Evolutionary conservation across 768 basidiomycete species (phyloP).

Genomic region (Hemileccinum rubropunctum): DNA sequence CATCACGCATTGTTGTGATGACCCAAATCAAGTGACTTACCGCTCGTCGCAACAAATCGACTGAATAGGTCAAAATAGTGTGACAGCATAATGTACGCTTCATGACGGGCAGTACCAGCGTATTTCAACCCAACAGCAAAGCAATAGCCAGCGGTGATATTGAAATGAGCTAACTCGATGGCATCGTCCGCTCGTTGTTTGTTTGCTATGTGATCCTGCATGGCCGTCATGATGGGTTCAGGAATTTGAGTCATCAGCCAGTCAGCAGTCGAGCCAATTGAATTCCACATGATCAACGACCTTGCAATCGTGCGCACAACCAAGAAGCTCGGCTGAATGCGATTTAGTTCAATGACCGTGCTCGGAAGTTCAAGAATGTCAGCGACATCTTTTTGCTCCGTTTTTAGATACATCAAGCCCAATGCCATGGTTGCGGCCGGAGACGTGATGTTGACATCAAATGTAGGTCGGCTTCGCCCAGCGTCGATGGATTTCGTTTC

Average conservation of each 20-base stretch:
- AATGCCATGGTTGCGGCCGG: slow-evolving; percentile 89
- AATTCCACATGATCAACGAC: slow-evolving; percentile 84
- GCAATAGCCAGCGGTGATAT: slow-evolving; percentile 88
- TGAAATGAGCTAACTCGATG: slow-evolving; percentile 86
- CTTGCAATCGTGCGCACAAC: slow-evolving; percentile 76
- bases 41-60: slow-evolving; percentile 61
- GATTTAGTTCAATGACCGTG: slow-evolving; percentile 74
- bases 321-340: slow-evolving; percentile 85
- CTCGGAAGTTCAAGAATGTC: slow-evolving; percentile 83
- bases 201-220: slow-evolving; percentile 50
- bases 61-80: slow-evolving; percentile 80
- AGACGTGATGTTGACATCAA: slow-evolving; percentile 89
- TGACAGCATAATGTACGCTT: slow-evolving; percentile 83
- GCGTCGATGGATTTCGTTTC: slow-evolving; percentile 45
- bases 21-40: slow-evolving; percentile 39
- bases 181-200: slow-evolving; percentile 57
- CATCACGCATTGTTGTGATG: slow-evolving; percentile 4
- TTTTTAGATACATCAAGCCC: slow-evolving; percentile 90
- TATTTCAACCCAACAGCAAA: slow-evolving; percentile 91
- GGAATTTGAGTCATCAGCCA: slow-evolving; percentile 80
- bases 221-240: slow-evolving; percentile 53
- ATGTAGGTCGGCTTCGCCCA: slow-evolving; percentile 43
- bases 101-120: slow-evolving; percentile 89
- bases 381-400: slow-evolving; percentile 80
- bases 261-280: slow-evolving; percentile 63